These are phyloP conservation scores for Penicillium sp. DNA, from an alignment of 2,329 filamentous ascomycete species.

Conservation along the genomic window DNA sequence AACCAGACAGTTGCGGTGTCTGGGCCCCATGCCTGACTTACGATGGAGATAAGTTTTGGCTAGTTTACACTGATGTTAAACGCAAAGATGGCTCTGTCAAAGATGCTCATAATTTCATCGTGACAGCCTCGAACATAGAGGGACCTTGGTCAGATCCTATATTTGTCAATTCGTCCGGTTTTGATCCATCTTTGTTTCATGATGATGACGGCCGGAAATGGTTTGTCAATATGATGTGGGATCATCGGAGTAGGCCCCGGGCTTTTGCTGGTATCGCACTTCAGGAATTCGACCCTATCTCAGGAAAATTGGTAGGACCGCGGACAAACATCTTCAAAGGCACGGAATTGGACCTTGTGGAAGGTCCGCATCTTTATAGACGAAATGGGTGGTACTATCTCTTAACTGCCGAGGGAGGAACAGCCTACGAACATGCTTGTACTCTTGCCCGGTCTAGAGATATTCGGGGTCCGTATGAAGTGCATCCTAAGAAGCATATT, in stretches of 20 bases:
- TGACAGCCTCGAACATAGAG: slow-evolving; percentile 41
- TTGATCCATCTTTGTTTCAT: slow-evolving; percentile 56
- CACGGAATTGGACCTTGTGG: slow-evolving; percentile 21
- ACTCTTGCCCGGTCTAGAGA: slow-evolving; percentile 45
- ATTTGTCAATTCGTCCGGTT: slow-evolving; percentile 49
- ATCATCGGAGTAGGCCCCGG: slow-evolving; percentile 8
- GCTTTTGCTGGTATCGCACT: slow-evolving; percentile 11
- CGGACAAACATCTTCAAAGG: slow-evolving; percentile 13
- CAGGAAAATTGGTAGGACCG: slow-evolving; percentile 8
- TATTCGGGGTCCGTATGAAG: slow-evolving; percentile 47
- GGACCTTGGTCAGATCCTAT: slow-evolving; percentile 47
- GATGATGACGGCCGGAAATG: slow-evolving; percentile 28
- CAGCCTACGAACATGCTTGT: slow-evolving; percentile 47
- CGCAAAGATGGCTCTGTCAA: slow-evolving; percentile 65
- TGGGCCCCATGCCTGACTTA: slow-evolving; percentile 48
- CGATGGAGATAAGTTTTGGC: slow-evolving; percentile 43
- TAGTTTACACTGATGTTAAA: slow-evolving; percentile 48
- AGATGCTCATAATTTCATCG: slow-evolving; percentile 50
- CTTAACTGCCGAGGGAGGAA: slow-evolving; percentile 49
- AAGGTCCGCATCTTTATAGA: slow-evolving; percentile 51
- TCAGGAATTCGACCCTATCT: slow-evolving; percentile 11
- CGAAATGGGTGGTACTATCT: slow-evolving; percentile 51
- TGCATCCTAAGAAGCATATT: slow-evolving; percentile 43
- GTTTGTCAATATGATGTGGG: slow-evolving; percentile 15
- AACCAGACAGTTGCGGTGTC: slow-evolving; percentile 25